Base-by-base conservation (phyloP, 352 stramenopile species). In the Phytophthora aleatoria region DNA sequence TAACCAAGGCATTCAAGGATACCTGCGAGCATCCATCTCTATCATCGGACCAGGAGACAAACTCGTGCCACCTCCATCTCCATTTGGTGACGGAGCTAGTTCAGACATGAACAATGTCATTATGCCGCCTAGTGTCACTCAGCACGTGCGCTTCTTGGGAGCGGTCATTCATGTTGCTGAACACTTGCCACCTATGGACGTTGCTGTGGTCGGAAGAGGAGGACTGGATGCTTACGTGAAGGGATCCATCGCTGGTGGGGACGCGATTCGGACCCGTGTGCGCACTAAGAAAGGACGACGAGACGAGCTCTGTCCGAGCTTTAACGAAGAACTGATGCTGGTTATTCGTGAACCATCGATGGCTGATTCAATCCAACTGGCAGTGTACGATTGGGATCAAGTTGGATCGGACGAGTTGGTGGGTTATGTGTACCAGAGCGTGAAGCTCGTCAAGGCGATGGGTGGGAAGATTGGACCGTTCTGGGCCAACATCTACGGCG, bases 1-100 rank as follows among this genome's bases (percentile, higher is more conserved):
- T 28, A 95, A 97, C 61, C 73, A 91, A 58, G 90, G 91, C 2
- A 87, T 97, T 20, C 92, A 98, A 65, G 92, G 92, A 24, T 98
- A 97, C 44, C 65, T 97, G 16, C 90, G 92, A 56, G 80, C 93
- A 0, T 96, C 85, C 0, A 85, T 98, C 50, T 86, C 87, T 1
- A 89, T 98, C 27, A 75, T 97, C 57, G 92, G 92, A 27, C 91
- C 91, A 16, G 87, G 83, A 2, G 90, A 97, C 56, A 96, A 93
- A 55, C 71, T 94, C 7, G 54, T 91, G 15, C 76, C 83, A 0
- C 85, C 85, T 12, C 85, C 85, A 9, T 87, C 79, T 5, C 85
- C 83, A 0, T 90, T 91, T 54, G 75, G 74, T 1, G 61, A 71
- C 36, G 64, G 74, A 8, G 76, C 53, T 5, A 73, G 70, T 30